Evolutionary conservation across 78 protist species (phyloP).

Genomic region (Bigelowiella natans): DNA sequence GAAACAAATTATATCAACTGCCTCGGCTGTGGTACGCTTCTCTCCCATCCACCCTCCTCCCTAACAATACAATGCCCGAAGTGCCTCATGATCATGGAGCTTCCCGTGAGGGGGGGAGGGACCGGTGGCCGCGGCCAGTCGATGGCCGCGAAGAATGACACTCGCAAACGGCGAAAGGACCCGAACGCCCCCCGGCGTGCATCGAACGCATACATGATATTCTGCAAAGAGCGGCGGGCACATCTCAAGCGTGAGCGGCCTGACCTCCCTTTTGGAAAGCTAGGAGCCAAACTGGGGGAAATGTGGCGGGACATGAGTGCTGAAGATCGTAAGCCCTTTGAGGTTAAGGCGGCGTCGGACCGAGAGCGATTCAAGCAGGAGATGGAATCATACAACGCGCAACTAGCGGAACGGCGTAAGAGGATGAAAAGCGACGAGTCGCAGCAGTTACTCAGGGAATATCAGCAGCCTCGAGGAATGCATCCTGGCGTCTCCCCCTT

Average conservation of each 20-base stretch:
- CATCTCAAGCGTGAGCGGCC: neutral
- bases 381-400: neutral
- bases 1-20: neutral
- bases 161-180: neutral
- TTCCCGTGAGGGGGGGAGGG: neutral
- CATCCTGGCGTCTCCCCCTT: too few relatives aligned
- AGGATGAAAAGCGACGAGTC: neutral
- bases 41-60: neutral
- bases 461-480: too few relatives aligned
- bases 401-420: neutral
- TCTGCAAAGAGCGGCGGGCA: conserved; percentile 8
- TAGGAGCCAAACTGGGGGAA: conserved; percentile 1
- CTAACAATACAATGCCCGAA: neutral
- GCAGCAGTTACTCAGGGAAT: too few relatives aligned
- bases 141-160: too few relatives aligned
- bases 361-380: neutral
- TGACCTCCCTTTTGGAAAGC: neutral
- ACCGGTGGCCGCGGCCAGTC: neutral
- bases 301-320: neutral
- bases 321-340: neutral
- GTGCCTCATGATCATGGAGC: neutral
- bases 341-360: conserved; percentile 3
- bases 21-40: neutral
- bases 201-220: conserved; percentile 10
- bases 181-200: conserved; percentile 3